Conservation (phyloP, 768 basidiomycete species). For the Serendipita sp. region DNA sequence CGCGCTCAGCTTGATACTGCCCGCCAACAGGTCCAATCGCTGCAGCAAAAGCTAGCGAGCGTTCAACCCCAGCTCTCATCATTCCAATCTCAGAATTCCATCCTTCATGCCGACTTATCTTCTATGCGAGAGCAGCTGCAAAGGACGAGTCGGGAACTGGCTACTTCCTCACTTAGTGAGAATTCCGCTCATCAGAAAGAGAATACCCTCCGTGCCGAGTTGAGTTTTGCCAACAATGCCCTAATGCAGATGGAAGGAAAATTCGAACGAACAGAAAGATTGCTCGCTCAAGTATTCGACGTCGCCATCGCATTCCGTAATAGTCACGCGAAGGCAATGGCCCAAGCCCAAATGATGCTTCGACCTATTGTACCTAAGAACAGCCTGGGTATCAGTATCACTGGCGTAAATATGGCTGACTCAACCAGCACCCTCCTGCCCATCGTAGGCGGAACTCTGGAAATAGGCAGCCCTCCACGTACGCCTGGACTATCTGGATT, state of each 20-base stretch:
- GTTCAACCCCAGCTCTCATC: not conserved
- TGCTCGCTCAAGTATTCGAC: slow-evolving; percentile 69
- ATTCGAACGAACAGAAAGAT: slow-evolving; percentile 44
- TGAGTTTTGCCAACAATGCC: slow-evolving; percentile 50
- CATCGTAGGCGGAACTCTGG: slow-evolving; percentile 12
- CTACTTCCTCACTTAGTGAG: slow-evolving; percentile 50
- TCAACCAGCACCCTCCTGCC: not conserved
- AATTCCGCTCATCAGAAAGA: slow-evolving; percentile 44
- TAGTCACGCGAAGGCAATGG: slow-evolving; percentile 56
- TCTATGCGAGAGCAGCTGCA: slow-evolving; percentile 59
- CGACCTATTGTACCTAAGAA: not conserved
- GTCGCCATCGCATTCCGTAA: slow-evolving; percentile 64
- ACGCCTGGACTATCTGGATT: slow-evolving; percentile 19
- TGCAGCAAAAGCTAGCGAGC: slow-evolving; percentile 37
- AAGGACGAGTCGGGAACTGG: slow-evolving; percentile 50
- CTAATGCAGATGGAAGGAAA: slow-evolving; percentile 51
- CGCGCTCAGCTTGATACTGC: slow-evolving; percentile 43
- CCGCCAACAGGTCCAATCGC: slow-evolving; percentile 46
- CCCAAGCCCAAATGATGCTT: slow-evolving; percentile 10
- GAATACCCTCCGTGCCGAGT: slow-evolving; percentile 52
- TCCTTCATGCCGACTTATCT: slow-evolving; percentile 48
- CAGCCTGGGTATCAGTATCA: not conserved
- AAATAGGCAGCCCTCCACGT: slow-evolving; percentile 29
- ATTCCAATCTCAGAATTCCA: not conserved
- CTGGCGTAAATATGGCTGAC: not conserved